phyloP scores from a whole-genome alignment of 2,329 filamentous ascomycete species.

The Parafenestella ontariensis region DNA sequence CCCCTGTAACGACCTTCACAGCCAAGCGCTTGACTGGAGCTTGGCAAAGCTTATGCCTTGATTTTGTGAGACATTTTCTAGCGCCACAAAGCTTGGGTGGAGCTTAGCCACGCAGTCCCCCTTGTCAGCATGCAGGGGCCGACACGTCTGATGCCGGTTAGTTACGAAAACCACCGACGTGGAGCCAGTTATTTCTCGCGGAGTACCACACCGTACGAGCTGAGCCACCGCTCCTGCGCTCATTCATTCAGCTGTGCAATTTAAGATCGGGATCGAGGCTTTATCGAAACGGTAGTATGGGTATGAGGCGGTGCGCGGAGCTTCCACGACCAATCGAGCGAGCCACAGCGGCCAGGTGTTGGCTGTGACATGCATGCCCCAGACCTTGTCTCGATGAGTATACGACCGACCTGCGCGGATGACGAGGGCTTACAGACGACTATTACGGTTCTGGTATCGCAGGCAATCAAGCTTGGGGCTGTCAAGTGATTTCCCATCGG shows the following conservation, averaged over 20 bases:
- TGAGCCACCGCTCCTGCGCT: constrained; percentile 15
- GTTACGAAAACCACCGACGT: constrained; percentile 2
- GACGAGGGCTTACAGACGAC: constrained; percentile 8
- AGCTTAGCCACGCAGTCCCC: constrained; percentile 21
- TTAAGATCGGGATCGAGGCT: neutral
- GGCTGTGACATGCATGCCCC: constrained; percentile 13
- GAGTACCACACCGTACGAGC: constrained; percentile 2
- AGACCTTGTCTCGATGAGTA: neutral
- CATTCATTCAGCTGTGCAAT: constrained; percentile 9
- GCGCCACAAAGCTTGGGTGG: constrained; percentile 35
- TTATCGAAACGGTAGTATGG: constrained; percentile 1
- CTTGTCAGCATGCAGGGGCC: constrained; percentile 14
- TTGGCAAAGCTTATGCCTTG: constrained; percentile 39
- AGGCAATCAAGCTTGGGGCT: neutral
- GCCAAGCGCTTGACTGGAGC: constrained; percentile 29
- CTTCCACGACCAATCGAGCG: constrained; percentile 17
- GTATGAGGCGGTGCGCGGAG: constrained; percentile 22
- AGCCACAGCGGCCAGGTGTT: constrained; percentile 3
- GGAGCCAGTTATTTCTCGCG: constrained; percentile 8
- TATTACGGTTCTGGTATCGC: neutral
- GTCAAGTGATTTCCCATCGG: neutral
- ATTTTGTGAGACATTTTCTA: constrained; percentile 32
- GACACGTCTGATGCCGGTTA: constrained; percentile 13
- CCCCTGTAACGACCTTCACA: constrained; percentile 17
- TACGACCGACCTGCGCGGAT: constrained; percentile 4